Evolutionary conservation across 306 rosid species (phyloP).

Genomic region (Psophocarpus tetragonolobus): DNA sequence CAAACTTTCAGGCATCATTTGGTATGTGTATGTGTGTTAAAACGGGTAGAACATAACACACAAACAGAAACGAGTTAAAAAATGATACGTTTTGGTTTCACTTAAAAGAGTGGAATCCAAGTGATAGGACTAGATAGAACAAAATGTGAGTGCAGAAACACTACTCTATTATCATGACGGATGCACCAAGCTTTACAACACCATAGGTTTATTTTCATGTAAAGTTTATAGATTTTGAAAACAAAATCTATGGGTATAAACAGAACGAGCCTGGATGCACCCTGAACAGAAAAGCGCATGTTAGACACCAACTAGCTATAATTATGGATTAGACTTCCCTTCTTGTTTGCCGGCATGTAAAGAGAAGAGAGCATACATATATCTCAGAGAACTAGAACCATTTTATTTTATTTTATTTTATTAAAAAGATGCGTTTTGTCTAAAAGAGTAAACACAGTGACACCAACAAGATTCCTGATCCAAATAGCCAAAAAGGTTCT

Average conservation of each 20-base stretch:
- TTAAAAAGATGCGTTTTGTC: neutral
- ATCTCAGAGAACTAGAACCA: neutral
- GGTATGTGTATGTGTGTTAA: neutral
- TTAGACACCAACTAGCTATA: neutral
- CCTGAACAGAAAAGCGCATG: neutral
- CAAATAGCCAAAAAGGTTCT: neutral
- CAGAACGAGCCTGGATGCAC: neutral
- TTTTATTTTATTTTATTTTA: neutral
- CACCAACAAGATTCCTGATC: constrained; percentile 14
- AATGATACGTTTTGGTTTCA: neutral
- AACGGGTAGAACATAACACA: neutral
- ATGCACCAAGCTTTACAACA: neutral
- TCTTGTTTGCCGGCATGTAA: neutral
- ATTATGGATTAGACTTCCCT: neutral
- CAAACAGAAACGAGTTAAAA: neutral
- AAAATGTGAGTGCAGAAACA: neutral
- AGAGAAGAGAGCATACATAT: constrained; percentile 4
- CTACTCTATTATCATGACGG: neutral
- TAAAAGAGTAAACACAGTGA: constrained; percentile 11
- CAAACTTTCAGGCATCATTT: neutral
- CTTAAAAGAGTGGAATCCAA: neutral
- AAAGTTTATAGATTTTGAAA: neutral
- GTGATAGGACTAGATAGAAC: neutral
- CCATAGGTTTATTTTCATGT: neutral
- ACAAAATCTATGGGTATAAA: neutral